A percentile compares a stretch with the other conserved stretches of the same genome.
Evolutionary conservation across 495 filamentous ascomycete genomes (phyloP).

Genomic region (Lichenothelia convexa): DNA sequence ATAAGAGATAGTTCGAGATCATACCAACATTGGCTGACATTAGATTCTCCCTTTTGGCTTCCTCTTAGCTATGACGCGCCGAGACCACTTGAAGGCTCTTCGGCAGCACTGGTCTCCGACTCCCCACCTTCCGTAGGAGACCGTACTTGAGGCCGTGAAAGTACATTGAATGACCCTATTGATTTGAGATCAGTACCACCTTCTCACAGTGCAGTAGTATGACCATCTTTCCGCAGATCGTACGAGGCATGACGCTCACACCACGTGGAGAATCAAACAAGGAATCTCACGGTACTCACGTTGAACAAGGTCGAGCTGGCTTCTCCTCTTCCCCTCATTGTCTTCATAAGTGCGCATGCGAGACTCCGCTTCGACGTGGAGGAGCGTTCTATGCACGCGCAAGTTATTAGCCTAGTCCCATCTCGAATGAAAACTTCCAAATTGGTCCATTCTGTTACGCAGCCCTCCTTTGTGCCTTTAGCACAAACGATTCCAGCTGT

Average conservation of each 20-base stretch:
- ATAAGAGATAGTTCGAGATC: too few species aligned
- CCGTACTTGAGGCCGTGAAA: slow-evolving; percentile 10
- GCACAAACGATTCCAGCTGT: too few species aligned
- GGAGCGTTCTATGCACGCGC: slow-evolving; percentile 31
- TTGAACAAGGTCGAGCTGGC: slow-evolving; percentile 45
- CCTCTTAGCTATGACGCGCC: slow-evolving; percentile 6
- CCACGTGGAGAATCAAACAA: neutral
- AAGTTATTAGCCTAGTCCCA: neutral
- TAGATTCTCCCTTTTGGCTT: too few species aligned
- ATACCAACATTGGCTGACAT: too few species aligned
- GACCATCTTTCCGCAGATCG: neutral
- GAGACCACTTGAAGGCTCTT: slow-evolving; percentile 11
- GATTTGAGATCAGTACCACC: neutral
- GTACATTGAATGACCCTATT: neutral
- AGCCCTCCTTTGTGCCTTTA: too few species aligned
- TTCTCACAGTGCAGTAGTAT: neutral
- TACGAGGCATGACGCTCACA: neutral
- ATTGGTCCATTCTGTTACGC: too few species aligned
- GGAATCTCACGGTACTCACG: slow-evolving; percentile 32
- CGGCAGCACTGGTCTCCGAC: slow-evolving; percentile 6
- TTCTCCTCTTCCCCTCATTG: slow-evolving; percentile 40
- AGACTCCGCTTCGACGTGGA: slow-evolving; percentile 60
- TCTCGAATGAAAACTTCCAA: neutral
- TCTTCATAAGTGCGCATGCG: slow-evolving; percentile 41
- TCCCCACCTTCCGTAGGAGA: slow-evolving; percentile 5